Evolutionary conservation across 2,329 filamentous ascomycete species (phyloP), one percentile per base, ranked within the genome.

Genomic region (Nothomitra cinnamomea): DNA sequence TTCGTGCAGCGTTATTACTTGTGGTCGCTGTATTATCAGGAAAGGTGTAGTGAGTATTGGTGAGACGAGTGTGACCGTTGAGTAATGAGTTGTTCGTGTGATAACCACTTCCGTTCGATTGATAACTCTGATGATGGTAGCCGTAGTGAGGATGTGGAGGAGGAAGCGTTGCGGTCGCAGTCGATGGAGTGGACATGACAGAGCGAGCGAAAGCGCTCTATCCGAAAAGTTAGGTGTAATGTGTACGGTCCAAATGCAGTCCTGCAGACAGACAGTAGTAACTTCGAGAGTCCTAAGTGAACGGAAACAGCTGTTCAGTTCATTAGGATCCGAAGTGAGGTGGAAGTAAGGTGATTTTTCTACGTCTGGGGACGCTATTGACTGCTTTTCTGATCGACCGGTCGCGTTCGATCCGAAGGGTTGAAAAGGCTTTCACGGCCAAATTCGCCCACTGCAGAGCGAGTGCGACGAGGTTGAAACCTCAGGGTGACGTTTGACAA

Each of bases 171-270:
- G 81, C 81, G 66, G 82, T 84, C 62, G 82, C 82, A 63, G 82
- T 84, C 57, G 84, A 87, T 60, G 85, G 85, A 61, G 85, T 88
- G 74, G 85, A 89, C 85, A 90, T 89, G 58, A 54, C 36, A 47
- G 22, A 38, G 41, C 24, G 52, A 48, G 52, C 43, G 22, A 53
- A 41, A 28, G 40, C 21, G 25, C 25, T 35, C 45, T 49, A 49
- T 35, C 15, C 13, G 25, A 41, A 17, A 35, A n/a, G 45, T 49
- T 24, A 49, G 25, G 45, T 17, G 22, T 49, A 32, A 32, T 5
- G 25, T 22, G 21, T 25, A 13, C 21, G 10, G 19, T 24, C 7
- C 8, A 28, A 32, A 35, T 7, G 8, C 25, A 17, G 21, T 17
- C 10, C 45, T 32, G 5, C n/a, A 35, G 13, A 41, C 38, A 15